phyloP scores from a whole-genome alignment of 768 basidiomycete species.

The Kwoniella newhampshirensis region DNA sequence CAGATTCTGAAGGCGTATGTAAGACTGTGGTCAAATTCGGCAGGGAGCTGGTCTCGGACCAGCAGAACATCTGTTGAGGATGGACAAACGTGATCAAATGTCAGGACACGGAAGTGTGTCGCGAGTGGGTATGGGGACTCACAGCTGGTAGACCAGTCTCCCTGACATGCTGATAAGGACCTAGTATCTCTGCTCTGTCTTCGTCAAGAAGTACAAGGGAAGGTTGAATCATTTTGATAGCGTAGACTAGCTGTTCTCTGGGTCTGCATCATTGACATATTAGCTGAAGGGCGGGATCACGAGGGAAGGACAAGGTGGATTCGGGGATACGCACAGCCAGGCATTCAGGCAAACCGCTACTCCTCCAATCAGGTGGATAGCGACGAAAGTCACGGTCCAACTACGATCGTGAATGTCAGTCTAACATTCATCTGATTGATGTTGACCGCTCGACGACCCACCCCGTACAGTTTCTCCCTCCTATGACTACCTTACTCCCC shows the following conservation, averaged over 20 bases:
- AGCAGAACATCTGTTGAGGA: slow-evolving; percentile 18
- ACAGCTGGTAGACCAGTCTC: slow-evolving; percentile 25
- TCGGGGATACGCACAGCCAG: slow-evolving; percentile 40
- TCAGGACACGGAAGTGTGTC: no score
- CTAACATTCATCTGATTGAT: background rate
- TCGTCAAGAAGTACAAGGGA: slow-evolving; percentile 35
- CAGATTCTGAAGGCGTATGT: slow-evolving; percentile 5
- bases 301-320: no score
- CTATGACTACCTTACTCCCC: slow-evolving; percentile 42
- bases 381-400: slow-evolving; percentile 41
- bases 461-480: slow-evolving; percentile 40
- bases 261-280: background rate
- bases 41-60: slow-evolving; percentile 9
- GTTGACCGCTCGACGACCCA: slow-evolving; percentile 9
- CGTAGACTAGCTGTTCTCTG: slow-evolving; percentile 18
- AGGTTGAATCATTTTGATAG: slow-evolving; percentile 25
- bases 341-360: slow-evolving; percentile 40
- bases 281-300: background rate
- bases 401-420: slow-evolving; percentile 9
- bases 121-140: no score
- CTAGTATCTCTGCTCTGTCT: slow-evolving; percentile 28
- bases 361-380: slow-evolving; percentile 42
- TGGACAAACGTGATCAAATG: background rate
- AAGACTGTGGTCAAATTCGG: slow-evolving; percentile 4
- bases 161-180: slow-evolving; percentile 9